Evolutionary conservation across 2,329 filamentous ascomycete species (phyloP), one percentile per base, ranked within the genome.

Genomic region (Beauveria bassiana): DNA sequence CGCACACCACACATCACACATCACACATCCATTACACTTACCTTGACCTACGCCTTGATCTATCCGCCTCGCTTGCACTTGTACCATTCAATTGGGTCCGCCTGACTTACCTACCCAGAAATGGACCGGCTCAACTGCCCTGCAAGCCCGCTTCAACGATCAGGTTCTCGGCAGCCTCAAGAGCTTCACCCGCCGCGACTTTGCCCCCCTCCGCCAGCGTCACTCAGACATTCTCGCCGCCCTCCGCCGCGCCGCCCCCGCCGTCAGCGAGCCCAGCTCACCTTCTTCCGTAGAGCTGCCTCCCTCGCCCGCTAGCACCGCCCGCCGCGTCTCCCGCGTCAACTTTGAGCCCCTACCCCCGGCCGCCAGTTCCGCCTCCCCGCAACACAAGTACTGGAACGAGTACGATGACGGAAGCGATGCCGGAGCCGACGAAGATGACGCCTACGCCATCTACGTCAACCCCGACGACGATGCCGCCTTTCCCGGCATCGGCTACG

Each of bases 321-420:
- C 64, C 63, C 59, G 61, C n/a, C 59, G 63, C 34, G 53, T 64
- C 38, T 50, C 62, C 53, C 69, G 64, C 28, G 66, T 68, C 57
- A 64, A 64, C 38, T 75, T 74, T 60, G 68, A 72, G 5, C 66
- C 68, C 20, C 65, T 75, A 3, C 72, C 73, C 3, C 69, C 71
- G 10, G 66, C 72, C 5, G 62, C 66, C 16, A 59, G 67, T 8
- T 66, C 72, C 4, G 62, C 67, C 16, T 56, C 67, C 5, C 67
- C 71, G 8, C 70, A 71, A 56, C 68, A 74, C 18, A 77, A 78
- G 51, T 95, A 93, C 70, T 96, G 91, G 90, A 93, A 90, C 72
- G 91, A 96, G 72, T 95, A 93, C 72, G 91, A 96, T 66, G 77
- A 93, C 70, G 89, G 89, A 9, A 91, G 90, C 70, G 89, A 92